These are phyloP conservation scores for Chrysopogon serrulatus DNA, from an alignment of 176 grass and related monocot species.

Conservation along the genomic window DNA sequence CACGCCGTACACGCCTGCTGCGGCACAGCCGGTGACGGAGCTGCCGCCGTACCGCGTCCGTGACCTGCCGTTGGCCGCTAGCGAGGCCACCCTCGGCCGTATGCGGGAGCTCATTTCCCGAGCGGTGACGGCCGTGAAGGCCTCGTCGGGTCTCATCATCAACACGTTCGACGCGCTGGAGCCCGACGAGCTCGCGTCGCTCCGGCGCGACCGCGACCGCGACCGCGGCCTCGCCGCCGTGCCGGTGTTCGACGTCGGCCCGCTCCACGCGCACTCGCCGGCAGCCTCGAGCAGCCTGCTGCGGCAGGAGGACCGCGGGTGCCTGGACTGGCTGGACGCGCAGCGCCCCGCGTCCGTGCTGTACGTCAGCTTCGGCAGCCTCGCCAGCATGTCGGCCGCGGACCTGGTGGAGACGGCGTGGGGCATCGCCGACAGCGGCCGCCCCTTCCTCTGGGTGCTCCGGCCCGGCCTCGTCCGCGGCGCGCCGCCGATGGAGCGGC, in stretches of 20 bases:
- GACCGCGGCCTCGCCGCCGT: not conserved
- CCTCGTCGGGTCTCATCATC: conserved; percentile 19
- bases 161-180: conserved; percentile 31
- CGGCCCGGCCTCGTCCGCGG: not conserved
- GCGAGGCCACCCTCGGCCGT: not conserved
- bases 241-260: conserved; percentile 16
- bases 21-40: not conserved
- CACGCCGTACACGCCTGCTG: too few relatives aligned
- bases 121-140: not conserved
- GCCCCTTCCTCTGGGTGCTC: conserved; percentile 35
- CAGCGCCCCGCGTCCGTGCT: conserved; percentile 7
- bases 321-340: conserved; percentile 28
- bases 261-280: conserved; percentile 25
- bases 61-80: not conserved
- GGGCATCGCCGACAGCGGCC: conserved; percentile 19
- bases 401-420: conserved; percentile 15
- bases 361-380: conserved; percentile 39
- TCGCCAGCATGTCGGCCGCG: not conserved
- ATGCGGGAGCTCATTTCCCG: not conserved
- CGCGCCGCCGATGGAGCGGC: not conserved
- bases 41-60: conserved; percentile 2
- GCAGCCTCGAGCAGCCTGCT: not conserved
- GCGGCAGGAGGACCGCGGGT: conserved; percentile 9
- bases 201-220: not conserved
- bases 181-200: not conserved